phyloP scores from a whole-genome alignment of 164 flowering plant genomes.

The Magnolia changhungtana region DNA sequence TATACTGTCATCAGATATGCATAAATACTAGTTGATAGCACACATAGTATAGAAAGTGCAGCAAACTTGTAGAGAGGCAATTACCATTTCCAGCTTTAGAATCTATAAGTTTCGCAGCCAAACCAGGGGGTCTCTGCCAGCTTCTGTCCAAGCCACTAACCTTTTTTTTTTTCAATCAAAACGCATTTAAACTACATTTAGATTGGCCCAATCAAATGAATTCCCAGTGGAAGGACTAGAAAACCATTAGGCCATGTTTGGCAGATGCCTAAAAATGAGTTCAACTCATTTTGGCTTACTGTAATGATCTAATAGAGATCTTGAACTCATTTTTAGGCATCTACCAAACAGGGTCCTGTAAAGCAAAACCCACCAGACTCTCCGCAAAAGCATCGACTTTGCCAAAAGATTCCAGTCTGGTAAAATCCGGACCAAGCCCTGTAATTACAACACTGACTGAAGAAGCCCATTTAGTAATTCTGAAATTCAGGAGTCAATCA shows the following conservation, averaged over 20 bases:
- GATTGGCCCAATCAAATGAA: not conserved
- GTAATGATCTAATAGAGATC: too few relatives aligned
- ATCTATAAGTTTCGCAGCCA: slow-evolving; percentile 73
- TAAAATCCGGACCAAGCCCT: slow-evolving; percentile 86
- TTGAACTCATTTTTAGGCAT: too few relatives aligned
- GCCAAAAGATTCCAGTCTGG: slow-evolving; percentile 91
- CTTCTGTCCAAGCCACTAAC: slow-evolving; percentile 92
- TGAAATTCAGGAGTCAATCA: slow-evolving; percentile 10
- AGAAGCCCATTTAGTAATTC: slow-evolving; percentile 13
- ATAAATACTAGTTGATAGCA: not conserved
- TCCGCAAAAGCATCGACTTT: slow-evolving; percentile 90
- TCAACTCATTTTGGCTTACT: too few relatives aligned
- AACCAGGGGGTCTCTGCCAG: slow-evolving; percentile 94
- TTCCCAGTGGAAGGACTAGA: not conserved
- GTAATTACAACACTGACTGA: slow-evolving; percentile 87
- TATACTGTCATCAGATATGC: not conserved
- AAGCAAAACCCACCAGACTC: slow-evolving; percentile 48
- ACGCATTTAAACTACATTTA: not conserved
- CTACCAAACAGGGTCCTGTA: not conserved
- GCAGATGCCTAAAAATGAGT: too few relatives aligned
- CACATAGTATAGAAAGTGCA: not conserved
- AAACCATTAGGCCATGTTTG: not conserved
- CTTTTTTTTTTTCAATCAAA: slow-evolving; percentile 25
- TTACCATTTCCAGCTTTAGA: slow-evolving; percentile 70
- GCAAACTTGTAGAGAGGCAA: not conserved